phyloP scores from a whole-genome alignment of 2,329 filamentous ascomycete genomes.

The Trichoderma sp. region DNA sequence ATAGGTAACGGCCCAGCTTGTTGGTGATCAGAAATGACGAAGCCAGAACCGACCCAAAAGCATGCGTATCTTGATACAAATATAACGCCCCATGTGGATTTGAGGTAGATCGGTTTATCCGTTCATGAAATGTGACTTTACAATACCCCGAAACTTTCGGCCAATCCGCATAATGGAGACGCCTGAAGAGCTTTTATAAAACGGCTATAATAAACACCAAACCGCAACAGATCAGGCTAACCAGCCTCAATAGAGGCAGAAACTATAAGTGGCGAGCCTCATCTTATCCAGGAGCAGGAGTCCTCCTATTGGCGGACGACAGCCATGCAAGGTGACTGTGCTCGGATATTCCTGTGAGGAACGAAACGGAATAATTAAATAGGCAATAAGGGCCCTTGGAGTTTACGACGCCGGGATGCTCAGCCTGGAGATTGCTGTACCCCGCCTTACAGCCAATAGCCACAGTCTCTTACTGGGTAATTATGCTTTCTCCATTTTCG shows the following conservation, averaged over 20 bases:
- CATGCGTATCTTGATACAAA: not conserved
- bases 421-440: not conserved
- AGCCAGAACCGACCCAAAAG: not conserved
- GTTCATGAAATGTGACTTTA: not conserved
- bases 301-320: not conserved
- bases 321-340: not conserved
- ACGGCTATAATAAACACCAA: not conserved
- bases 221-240: not conserved
- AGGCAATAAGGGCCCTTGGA: not conserved
- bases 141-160: not conserved
- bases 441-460: not conserved
- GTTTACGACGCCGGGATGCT: not conserved
- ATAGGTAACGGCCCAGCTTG: not conserved
- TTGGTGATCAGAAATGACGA: not conserved
- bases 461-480: not conserved
- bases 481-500: not conserved
- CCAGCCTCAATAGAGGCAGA: not conserved
- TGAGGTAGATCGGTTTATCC: not conserved
- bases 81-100: not conserved
- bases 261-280: not conserved
- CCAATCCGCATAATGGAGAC: not conserved
- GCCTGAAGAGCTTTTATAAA: not conserved
- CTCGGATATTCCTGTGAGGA: not conserved
- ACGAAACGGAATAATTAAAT: not conserved
- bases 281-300: not conserved